A percentile compares a stretch with the other conserved stretches of the same genome.
Evolutionary conservation across 805 yeast species (phyloP).

Genomic region (Starmerella sirachaensis): DNA sequence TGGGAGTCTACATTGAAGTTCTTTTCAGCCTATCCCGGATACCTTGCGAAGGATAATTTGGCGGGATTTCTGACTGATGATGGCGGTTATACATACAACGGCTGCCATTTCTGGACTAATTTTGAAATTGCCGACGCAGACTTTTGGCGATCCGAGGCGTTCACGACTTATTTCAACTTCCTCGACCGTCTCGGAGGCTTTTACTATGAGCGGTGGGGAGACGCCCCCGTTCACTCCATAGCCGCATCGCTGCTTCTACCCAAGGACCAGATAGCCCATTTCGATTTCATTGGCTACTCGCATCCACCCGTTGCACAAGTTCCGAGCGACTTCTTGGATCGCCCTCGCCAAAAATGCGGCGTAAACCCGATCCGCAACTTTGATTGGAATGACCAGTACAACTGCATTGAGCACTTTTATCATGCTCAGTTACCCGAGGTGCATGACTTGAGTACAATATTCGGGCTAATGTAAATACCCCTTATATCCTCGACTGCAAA

Average conservation of each 20-base stretch:
- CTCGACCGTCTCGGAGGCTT: conserved; percentile 72
- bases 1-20: conserved; percentile 46
- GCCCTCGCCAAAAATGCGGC: conserved; percentile 11
- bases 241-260: conserved; percentile 69
- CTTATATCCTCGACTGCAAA: no score
- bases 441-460: no score
- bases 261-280: conserved; percentile 67
- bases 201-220: conserved; percentile 92
- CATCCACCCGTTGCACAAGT: conserved; percentile 33
- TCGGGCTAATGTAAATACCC: no score
- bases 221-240: conserved; percentile 87
- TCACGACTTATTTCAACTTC: conserved; percentile 54
- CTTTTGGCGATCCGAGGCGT: conserved; percentile 53
- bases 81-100: conserved; percentile 54
- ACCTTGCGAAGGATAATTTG: conserved; percentile 44
- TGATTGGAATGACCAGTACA: conserved; percentile 13
- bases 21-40: conserved; percentile 37
- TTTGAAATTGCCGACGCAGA: conserved; percentile 84
- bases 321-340: conserved; percentile 10
- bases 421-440: no score
- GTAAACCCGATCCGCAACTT: conserved; percentile 14
- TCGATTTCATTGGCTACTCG: conserved; percentile 81
- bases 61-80: conserved; percentile 62
- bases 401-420: conserved; percentile 12
- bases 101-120: conserved; percentile 88